A percentile compares a stretch with the other conserved stretches of the same genome.
These are phyloP conservation scores for Kwoniella botswanensis DNA, from an alignment of 768 basidiomycete genomes.

Conservation along the genomic window DNA sequence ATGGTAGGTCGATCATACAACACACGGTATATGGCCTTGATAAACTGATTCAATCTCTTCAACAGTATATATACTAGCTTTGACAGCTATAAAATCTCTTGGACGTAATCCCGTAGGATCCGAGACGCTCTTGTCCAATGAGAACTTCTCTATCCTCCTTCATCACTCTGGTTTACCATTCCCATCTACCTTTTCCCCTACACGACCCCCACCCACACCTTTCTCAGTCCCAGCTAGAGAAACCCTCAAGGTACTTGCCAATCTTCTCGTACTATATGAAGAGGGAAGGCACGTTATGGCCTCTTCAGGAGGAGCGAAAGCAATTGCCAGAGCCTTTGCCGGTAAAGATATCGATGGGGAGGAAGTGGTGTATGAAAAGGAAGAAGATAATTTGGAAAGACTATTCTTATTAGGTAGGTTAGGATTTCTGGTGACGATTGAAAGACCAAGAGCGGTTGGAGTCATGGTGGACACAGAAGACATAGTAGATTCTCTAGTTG, in stretches of 20 bases:
- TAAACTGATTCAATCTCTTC: slow-evolving; percentile 8
- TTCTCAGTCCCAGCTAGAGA: slow-evolving; percentile 33
- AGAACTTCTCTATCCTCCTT: slow-evolving; percentile 53
- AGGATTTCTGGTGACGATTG: slow-evolving; percentile 44
- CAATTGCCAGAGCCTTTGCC: slow-evolving; percentile 38
- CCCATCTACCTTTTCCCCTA: slow-evolving; percentile 15
- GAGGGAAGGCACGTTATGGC: slow-evolving; percentile 30
- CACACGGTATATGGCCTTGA: slow-evolving; percentile 1
- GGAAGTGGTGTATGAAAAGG: slow-evolving; percentile 1
- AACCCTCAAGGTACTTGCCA: slow-evolving; percentile 66
- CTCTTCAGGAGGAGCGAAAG: slow-evolving; percentile 29
- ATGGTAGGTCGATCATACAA: slow-evolving; percentile 62
- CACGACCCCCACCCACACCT: slow-evolving; percentile 15
- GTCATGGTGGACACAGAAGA: slow-evolving; percentile 50
- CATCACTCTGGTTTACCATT: slow-evolving; percentile 40
- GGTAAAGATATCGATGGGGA: slow-evolving; percentile 18
- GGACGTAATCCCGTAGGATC: slow-evolving; percentile 75
- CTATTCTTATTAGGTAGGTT: slow-evolving; percentile 48
- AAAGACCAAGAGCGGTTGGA: slow-evolving; percentile 36
- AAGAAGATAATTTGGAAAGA: slow-evolving; percentile 30
- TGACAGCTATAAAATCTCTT: slow-evolving; percentile 74
- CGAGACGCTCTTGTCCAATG: slow-evolving; percentile 63
- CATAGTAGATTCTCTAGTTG: slow-evolving; percentile 41
- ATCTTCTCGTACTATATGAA: slow-evolving; percentile 63
- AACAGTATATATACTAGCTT: slow-evolving; percentile 70